phyloP scores from a whole-genome alignment of 2,329 filamentous ascomycete genomes.

The Ophioceras dolichostomum region DNA sequence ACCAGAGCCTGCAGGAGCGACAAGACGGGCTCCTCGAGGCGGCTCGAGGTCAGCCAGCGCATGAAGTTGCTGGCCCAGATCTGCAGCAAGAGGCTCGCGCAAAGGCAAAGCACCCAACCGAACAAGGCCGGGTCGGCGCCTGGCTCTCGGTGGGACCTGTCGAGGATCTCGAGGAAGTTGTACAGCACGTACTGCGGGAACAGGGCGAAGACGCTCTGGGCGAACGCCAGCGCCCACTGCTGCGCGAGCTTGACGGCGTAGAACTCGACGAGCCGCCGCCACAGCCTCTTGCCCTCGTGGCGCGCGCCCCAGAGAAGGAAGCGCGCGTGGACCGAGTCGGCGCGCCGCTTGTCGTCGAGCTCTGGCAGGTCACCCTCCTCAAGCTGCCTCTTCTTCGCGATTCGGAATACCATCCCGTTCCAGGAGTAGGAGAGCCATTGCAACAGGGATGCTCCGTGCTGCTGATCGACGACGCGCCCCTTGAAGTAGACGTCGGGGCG shows the following conservation, averaged over 20 bases:
- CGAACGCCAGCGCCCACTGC: constrained; percentile 18
- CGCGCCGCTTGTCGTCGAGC: constrained; percentile 16
- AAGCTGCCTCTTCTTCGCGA: constrained; percentile 16
- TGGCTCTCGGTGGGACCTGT: constrained; percentile 7
- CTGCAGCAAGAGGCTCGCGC: constrained; percentile 17
- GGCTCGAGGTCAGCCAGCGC: constrained; percentile 19
- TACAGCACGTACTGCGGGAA: constrained; percentile 22
- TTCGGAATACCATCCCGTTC: constrained; percentile 18
- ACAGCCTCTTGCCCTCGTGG: constrained; percentile 13
- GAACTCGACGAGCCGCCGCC: constrained; percentile 18
- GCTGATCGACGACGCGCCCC: constrained; percentile 19
- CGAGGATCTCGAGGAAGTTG: constrained; percentile 20
- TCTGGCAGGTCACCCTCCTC: constrained; percentile 18
- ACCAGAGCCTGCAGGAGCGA: constrained; percentile 20
- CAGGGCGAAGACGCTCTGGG: constrained; percentile 16
- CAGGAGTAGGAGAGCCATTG: constrained; percentile 16
- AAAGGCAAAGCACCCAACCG: constrained; percentile 18
- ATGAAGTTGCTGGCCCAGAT: constrained; percentile 17
- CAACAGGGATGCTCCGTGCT: constrained; percentile 18
- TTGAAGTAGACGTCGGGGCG: constrained; percentile 19
- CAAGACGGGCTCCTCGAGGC: constrained; percentile 17
- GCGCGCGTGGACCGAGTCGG: constrained; percentile 11
- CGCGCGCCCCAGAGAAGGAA: constrained; percentile 13
- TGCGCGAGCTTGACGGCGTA: constrained; percentile 14
- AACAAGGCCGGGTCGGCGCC: constrained; percentile 13